Conservation (phyloP, 495 filamentous ascomycete species). For the Xylaria intraflava region DNA sequence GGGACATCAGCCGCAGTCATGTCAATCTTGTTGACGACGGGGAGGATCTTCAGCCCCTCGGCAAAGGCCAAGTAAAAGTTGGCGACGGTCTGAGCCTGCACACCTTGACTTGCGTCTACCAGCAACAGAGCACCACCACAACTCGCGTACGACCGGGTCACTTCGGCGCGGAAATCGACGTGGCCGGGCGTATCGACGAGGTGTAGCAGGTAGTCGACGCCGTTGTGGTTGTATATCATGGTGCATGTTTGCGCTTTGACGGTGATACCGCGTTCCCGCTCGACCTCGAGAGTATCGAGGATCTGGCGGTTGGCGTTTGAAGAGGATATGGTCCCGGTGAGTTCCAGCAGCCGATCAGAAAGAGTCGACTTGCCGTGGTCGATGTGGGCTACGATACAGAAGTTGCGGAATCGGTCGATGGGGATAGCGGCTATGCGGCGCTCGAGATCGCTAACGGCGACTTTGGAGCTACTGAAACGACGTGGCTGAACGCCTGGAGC, state of each 20-base stretch:
- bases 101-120: conserved; percentile 88
- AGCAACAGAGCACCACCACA: conserved; percentile 90
- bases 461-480: conserved; percentile 14
- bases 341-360: conserved; percentile 82
- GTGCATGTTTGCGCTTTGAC: conserved; percentile 98
- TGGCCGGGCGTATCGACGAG: conserved; percentile 96
- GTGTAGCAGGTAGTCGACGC: conserved; percentile 86
- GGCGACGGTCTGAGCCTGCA: conserved; percentile 92
- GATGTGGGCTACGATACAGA: conserved; percentile 98
- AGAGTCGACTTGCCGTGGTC: conserved; percentile 98
- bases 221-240: conserved; percentile 87
- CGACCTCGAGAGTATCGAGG: conserved; percentile 93
- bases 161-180: conserved; percentile 95
- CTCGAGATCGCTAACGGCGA: conserved; percentile 54
- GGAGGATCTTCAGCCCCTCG: conserved; percentile 77
- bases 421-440: conserved; percentile 79
- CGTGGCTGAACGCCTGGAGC: not conserved
- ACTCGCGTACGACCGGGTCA: conserved; percentile 87
- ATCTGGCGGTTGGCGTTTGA: conserved; percentile 89
- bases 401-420: conserved; percentile 86
- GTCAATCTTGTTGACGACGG: conserved; percentile 95
- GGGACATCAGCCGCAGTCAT: conserved; percentile 78
- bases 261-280: conserved; percentile 91
- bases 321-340: conserved; percentile 82
- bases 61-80: conserved; percentile 98